Conservation (phyloP, 345 rosid genomes). For the Populus nigra region DNA sequence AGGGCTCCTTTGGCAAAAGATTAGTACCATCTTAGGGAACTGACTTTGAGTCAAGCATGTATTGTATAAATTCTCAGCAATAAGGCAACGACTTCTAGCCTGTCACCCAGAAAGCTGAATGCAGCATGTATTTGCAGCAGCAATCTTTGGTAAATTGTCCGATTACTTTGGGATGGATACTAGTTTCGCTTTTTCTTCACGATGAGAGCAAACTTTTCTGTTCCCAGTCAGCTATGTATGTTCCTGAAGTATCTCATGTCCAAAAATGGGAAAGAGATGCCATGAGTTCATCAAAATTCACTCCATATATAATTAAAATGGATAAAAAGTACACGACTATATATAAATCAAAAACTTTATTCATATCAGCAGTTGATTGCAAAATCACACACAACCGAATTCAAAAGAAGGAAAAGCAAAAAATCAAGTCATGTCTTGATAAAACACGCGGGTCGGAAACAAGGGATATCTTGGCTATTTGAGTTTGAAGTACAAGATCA, state of each 20-base stretch:
- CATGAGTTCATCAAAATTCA: background rate
- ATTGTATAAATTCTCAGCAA: background rate
- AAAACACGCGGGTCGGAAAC: background rate
- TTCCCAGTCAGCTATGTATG: background rate
- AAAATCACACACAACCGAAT: constrained; percentile 1
- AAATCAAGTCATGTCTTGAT: background rate
- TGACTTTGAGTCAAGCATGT: background rate
- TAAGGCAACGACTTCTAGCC: background rate
- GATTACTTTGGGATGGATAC: background rate
- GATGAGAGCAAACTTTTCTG: background rate
- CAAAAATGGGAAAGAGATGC: background rate
- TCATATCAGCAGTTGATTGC: constrained; percentile 8
- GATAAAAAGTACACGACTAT: background rate
- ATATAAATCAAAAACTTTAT: background rate
- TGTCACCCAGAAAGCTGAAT: background rate
- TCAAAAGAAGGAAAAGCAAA: background rate
- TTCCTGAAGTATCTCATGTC: background rate
- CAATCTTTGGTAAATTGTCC: background rate
- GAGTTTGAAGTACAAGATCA: constrained; percentile 79
- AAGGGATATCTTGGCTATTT: constrained; percentile 1
- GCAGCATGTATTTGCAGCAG: background rate
- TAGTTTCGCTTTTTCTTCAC: background rate
- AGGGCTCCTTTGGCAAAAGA: too few species aligned
- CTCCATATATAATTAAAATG: background rate
- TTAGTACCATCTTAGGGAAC: too few species aligned